These are phyloP conservation scores for Penicillium janthinellum DNA, from an alignment of 2,329 filamentous ascomycete species.

Conservation along the genomic window DNA sequence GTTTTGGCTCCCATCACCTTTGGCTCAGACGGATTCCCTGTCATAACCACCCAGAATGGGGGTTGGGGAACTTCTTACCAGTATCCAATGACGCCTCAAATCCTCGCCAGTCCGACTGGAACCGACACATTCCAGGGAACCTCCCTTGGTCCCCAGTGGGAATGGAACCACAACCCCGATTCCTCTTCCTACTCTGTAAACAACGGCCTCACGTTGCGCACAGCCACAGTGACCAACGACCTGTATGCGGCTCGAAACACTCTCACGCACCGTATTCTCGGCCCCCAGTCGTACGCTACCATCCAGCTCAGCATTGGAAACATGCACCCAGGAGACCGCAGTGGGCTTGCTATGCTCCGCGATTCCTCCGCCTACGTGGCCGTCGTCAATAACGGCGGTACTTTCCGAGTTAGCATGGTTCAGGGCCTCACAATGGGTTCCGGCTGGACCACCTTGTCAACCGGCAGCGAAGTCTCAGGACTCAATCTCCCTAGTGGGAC, in stretches of 20 bases:
- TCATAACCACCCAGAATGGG: slow-evolving; percentile 46
- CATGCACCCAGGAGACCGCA: slow-evolving; percentile 56
- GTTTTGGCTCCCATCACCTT: slow-evolving; percentile 59
- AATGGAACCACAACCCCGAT: slow-evolving; percentile 67
- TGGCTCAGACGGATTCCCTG: slow-evolving; percentile 56
- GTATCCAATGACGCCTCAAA: slow-evolving; percentile 35
- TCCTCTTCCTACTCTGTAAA: slow-evolving; percentile 48
- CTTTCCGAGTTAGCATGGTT: slow-evolving; percentile 36
- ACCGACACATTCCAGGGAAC: slow-evolving; percentile 52
- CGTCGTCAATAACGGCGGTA: slow-evolving; percentile 43
- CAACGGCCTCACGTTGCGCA: slow-evolving; percentile 51
- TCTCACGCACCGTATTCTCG: slow-evolving; percentile 46
- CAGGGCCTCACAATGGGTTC: slow-evolving; percentile 43
- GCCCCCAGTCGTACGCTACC: slow-evolving; percentile 50
- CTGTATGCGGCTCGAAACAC: slow-evolving; percentile 49
- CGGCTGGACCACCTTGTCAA: slow-evolving; percentile 36
- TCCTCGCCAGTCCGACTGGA: slow-evolving; percentile 37
- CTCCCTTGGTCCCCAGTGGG: slow-evolving; percentile 52
- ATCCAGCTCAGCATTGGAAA: slow-evolving; percentile 52
- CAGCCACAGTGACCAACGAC: slow-evolving; percentile 57
- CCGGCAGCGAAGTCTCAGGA: slow-evolving; percentile 32
- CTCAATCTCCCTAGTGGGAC: slow-evolving; percentile 17
- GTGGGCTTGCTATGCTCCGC: slow-evolving; percentile 57
- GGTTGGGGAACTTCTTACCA: slow-evolving; percentile 49
- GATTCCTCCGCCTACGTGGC: slow-evolving; percentile 58